Conservation (phyloP, 1,284 basidiomycete genomes). For the Mycocalia duriaeana region DNA sequence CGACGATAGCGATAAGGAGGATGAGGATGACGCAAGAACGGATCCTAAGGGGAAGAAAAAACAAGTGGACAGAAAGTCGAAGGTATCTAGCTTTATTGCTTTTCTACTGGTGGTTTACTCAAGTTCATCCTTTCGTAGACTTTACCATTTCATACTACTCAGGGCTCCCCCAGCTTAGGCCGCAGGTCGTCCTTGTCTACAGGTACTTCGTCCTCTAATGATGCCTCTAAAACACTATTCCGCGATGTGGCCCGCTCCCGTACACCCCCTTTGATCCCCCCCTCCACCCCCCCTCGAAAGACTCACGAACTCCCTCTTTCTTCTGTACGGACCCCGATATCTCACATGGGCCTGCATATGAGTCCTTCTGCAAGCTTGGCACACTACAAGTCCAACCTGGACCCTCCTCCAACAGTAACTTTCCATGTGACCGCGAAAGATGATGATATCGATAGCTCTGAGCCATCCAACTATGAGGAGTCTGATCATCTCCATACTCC, state of each 20-base stretch:
- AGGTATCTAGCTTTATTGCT: conserved; percentile 13
- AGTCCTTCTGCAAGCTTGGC: conserved; percentile 57
- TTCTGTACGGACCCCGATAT: conserved; percentile 58
- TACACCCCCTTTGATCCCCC: no score
- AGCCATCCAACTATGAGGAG: conserved; percentile 22
- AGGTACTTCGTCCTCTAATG: neutral
- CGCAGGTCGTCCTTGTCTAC: no score
- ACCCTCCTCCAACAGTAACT: conserved; percentile 49
- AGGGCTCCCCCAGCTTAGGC: no score
- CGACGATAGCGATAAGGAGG: conserved; percentile 19
- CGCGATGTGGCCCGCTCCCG: no score
- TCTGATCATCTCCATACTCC: conserved; percentile 50
- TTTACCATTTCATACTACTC: no score
- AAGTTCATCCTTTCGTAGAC: no score
- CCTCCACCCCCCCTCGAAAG: conserved; percentile 36
- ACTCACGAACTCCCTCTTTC: conserved; percentile 39
- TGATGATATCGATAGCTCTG: conserved; percentile 19
- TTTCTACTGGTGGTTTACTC: no score
- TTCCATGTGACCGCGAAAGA: conserved; percentile 9
- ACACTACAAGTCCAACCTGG: conserved; percentile 58
- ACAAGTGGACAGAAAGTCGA: conserved; percentile 17
- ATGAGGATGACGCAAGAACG: conserved; percentile 21
- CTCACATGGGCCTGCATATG: conserved; percentile 64
- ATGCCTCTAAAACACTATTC: no score
- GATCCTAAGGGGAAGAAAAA: conserved; percentile 20